phyloP scores from a whole-genome alignment of 2,329 filamentous ascomycete species.

The Plectosphaerella sp. region DNA sequence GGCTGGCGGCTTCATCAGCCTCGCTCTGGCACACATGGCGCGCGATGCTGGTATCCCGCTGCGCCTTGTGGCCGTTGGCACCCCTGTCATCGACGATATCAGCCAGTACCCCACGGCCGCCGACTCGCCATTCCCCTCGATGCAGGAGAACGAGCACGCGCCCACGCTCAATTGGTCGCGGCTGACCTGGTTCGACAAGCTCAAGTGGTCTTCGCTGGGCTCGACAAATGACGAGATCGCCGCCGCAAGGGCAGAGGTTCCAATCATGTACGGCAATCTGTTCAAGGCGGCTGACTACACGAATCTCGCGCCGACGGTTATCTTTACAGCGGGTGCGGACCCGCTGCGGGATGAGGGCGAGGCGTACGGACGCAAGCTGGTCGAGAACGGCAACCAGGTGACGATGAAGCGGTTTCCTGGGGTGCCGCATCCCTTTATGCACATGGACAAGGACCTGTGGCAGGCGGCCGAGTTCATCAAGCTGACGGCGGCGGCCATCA shows the following conservation, averaged over 20 bases:
- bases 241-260: slow-evolving; percentile 4
- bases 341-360: slow-evolving; percentile 45
- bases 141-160: slow-evolving; percentile 34
- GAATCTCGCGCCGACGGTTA: slow-evolving; percentile 30
- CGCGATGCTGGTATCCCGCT: slow-evolving; percentile 32
- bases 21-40: slow-evolving; percentile 33
- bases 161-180: slow-evolving; percentile 39
- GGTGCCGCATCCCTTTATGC: slow-evolving; percentile 45
- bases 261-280: slow-evolving; percentile 19
- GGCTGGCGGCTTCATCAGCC: slow-evolving; percentile 35
- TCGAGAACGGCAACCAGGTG: slow-evolving; percentile 39
- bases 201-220: slow-evolving; percentile 22
- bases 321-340: slow-evolving; percentile 38
- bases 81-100: slow-evolving; percentile 34
- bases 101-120: slow-evolving; percentile 25
- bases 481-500: slow-evolving; percentile 19
- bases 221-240: slow-evolving; percentile 4
- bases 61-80: slow-evolving; percentile 31
- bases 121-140: slow-evolving; percentile 33
- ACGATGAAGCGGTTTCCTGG: slow-evolving; percentile 39
- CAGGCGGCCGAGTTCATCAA: slow-evolving; percentile 29
- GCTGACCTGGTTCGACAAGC: slow-evolving; percentile 33
- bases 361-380: slow-evolving; percentile 35
- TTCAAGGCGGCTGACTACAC: slow-evolving; percentile 27
- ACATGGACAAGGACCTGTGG: slow-evolving; percentile 36